phyloP scores from a whole-genome alignment of 805 yeast genomes.

The Candida vartiovaarae region DNA sequence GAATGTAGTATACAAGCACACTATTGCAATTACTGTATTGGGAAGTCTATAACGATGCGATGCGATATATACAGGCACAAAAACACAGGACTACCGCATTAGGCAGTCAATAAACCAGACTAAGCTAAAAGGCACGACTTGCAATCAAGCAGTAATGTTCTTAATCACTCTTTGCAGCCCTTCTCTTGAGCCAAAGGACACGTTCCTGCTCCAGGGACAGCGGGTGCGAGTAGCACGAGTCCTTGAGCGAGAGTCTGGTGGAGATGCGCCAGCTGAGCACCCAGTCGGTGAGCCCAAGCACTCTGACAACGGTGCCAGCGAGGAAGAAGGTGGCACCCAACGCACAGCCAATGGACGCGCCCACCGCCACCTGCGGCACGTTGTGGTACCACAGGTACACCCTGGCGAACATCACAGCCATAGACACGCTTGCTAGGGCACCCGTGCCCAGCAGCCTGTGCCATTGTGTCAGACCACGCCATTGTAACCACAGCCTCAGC shows the following conservation, averaged over 20 bases:
- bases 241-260: constrained; percentile 47
- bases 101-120: no score
- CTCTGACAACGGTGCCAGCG: constrained; percentile 48
- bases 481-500: constrained; percentile 35
- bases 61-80: neutral
- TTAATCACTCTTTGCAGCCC: neutral
- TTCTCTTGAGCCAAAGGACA: constrained; percentile 26
- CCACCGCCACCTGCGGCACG: constrained; percentile 64
- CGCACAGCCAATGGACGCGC: constrained; percentile 53
- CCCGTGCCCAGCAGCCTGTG: constrained; percentile 27
- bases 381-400: constrained; percentile 78
- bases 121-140: no score
- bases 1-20: neutral
- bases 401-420: constrained; percentile 58
- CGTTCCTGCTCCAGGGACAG: constrained; percentile 42
- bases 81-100: neutral
- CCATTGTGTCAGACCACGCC: constrained; percentile 29
- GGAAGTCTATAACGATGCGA: no score
- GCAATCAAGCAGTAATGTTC: neutral
- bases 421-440: constrained; percentile 23
- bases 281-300: constrained; percentile 62
- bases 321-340: constrained; percentile 55
- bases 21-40: no score
- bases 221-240: constrained; percentile 46
- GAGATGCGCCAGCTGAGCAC: constrained; percentile 52